Evolutionary conservation across 2,329 filamentous ascomycete species (phyloP).

Genomic region (Teratosphaeria destructans): DNA sequence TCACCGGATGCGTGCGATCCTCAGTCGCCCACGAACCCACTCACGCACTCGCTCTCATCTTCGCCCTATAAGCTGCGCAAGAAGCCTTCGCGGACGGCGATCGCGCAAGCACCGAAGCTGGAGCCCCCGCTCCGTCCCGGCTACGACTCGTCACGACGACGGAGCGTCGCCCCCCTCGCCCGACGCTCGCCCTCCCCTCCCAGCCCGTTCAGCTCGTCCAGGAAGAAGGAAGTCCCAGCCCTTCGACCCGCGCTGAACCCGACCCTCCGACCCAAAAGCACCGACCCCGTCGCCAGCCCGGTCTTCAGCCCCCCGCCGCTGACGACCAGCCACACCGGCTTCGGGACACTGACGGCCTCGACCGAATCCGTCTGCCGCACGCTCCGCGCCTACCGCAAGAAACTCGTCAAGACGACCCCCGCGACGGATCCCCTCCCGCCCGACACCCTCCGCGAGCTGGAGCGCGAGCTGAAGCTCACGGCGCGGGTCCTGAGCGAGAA

Average conservation of each 20-base stretch:
- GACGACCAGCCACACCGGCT: conserved; percentile 24
- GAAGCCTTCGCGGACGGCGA: conserved; percentile 43
- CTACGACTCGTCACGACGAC: conserved; percentile 11
- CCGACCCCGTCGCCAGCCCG: conserved; percentile 21
- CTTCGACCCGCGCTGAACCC: conserved; percentile 40
- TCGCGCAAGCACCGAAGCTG: conserved; percentile 35
- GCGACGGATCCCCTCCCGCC: conserved; percentile 33
- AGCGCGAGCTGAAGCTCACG: conserved; percentile 45
- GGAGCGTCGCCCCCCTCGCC: conserved; percentile 12
- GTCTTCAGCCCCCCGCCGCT: conserved; percentile 3
- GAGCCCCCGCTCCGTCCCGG: conserved; percentile 29
- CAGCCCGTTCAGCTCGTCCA: conserved; percentile 10
- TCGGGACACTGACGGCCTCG: conserved; percentile 39
- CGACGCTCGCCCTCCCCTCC: conserved; percentile 35
- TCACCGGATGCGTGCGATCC: conserved; percentile 25
- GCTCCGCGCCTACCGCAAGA: conserved; percentile 49
- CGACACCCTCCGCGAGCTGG: conserved; percentile 43
- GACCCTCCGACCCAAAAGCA: conserved; percentile 37
- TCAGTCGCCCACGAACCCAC: conserved; percentile 27
- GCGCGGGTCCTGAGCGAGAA: conserved; percentile 34
- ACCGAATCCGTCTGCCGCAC: conserved; percentile 50
- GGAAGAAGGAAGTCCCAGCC: conserved; percentile 17
- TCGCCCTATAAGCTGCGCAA: conserved; percentile 43
- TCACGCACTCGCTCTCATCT: conserved; percentile 26
- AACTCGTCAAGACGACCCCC: conserved; percentile 35